These are phyloP conservation scores for Yamadazyma membranifaciens DNA, from an alignment of 1,139 yeast genomes.

Conservation along the genomic window DNA sequence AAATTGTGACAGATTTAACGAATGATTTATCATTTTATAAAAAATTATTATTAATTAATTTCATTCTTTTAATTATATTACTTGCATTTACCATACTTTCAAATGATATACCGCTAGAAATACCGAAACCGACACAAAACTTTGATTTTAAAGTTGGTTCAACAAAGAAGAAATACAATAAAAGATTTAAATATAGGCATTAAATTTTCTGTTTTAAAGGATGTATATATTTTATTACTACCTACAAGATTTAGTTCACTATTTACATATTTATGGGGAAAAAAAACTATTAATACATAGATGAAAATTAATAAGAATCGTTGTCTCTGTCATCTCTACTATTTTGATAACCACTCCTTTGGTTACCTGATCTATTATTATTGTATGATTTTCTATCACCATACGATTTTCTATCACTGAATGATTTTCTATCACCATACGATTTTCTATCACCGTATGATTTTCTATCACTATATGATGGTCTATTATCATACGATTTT, in stretches of 20 bases:
- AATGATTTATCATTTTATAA: slow-evolving; percentile 18
- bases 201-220: slow-evolving; percentile 1
- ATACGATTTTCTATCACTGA: not conserved
- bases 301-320: not conserved
- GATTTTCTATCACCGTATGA: not conserved
- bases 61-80: slow-evolving; percentile 21
- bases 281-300: not conserved
- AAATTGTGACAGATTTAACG: slow-evolving; percentile 10
- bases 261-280: not conserved
- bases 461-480: not conserved
- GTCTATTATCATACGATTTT: too few species aligned
- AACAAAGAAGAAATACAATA: slow-evolving; percentile 16
- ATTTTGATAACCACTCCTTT: not conserved
- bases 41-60: slow-evolving; percentile 14
- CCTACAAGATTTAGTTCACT: slow-evolving; percentile 1
- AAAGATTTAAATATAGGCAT: slow-evolving; percentile 9
- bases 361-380: not conserved
- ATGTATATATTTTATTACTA: not conserved
- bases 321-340: slow-evolving; percentile 4
- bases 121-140: slow-evolving; percentile 4
- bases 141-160: slow-evolving; percentile 14
- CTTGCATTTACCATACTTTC: slow-evolving; percentile 61
- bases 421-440: not conserved
- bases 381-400: slow-evolving; percentile 24
- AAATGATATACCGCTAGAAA: slow-evolving; percentile 38